Base-by-base conservation (phyloP, 768 basidiomycete species). In the Lentinus brumalis region DNA sequence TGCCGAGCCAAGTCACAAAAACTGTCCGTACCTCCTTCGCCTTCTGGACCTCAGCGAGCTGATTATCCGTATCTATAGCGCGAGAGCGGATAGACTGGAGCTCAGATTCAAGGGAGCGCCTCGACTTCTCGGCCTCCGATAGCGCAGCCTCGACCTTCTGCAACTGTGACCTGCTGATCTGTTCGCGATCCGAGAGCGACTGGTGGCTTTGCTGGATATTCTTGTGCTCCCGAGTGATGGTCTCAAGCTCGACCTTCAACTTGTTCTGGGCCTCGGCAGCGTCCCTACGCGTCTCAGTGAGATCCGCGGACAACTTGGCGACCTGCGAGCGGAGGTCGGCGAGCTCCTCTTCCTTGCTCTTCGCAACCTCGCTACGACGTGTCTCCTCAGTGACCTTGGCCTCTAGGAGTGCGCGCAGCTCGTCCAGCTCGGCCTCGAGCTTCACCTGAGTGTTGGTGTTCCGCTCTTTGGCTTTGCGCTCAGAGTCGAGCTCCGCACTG, bases 381-480 rank as follows among this genome's bases (percentile, higher is more conserved):
- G 85, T 89, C 68, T 94, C 95, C 72, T 98, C 95, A 29, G 86
- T 88, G 0, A 88, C 83, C 73, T 94, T 97, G 1, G 91, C 90
- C 49, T 88, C 87, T 77, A 97, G 84, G 14, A 91, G 76, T n/a
- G 83, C 77, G 7, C 95, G 88, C 8, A 98, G 79, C 62, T 92
- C 89, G 67, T 96, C 95, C 11, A 97, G 78, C 73, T 97, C 96
- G 42, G 80, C 83, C 67, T 92, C 87, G 2, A 96, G 77, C 67
- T 87, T 90, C 30, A 76, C 76, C 30, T 84, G 85, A 3, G 81
- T 75, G 5, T 65, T 66, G 10, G 75, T 70, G 2, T 77, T 74
- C 39, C 81, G 76, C 74, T 87, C 71, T 42, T 79, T 77, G 50
- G 85, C 86, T 35, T 80, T 78, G 57, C 80, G 85, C 68, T 85